These are phyloP conservation scores for Fusarium sublunatum DNA, from an alignment of 2,329 filamentous ascomycete genomes.

Conservation along the genomic window DNA sequence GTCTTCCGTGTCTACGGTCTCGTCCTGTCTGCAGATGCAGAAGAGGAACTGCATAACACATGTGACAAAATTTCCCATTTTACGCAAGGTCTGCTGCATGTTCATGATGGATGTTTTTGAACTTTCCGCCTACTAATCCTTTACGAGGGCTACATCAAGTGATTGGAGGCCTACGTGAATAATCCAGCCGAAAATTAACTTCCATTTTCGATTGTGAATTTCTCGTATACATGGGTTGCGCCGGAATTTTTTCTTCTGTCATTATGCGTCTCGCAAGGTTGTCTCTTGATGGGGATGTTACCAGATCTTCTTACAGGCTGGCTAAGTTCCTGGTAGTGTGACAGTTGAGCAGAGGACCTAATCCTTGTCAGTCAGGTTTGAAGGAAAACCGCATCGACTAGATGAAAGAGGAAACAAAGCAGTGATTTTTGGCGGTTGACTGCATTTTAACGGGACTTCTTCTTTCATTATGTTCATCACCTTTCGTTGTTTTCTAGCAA, in stretches of 20 bases:
- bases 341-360: constrained; percentile 16
- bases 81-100: constrained; percentile 5
- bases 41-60: constrained; percentile 11
- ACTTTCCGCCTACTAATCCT: neutral
- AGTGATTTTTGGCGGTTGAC: constrained; percentile 4
- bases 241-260: neutral
- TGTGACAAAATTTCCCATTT: constrained; percentile 15
- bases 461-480: neutral
- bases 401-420: constrained; percentile 15
- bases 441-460: constrained; percentile 12
- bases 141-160: neutral
- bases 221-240: neutral
- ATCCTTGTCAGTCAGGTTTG: constrained; percentile 14
- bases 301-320: constrained; percentile 23
- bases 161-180: neutral
- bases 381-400: constrained; percentile 21
- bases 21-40: constrained; percentile 13
- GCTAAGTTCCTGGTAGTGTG: constrained; percentile 19
- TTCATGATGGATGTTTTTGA: constrained; percentile 3
- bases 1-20: constrained; percentile 8
- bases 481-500: constrained; percentile 1
- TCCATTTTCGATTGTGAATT: neutral
- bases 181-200: neutral
- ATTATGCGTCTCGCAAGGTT: constrained; percentile 4
- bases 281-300: constrained; percentile 18